Conservation (phyloP, 805 yeast genomes). For the Ogataea chonburiensis region DNA sequence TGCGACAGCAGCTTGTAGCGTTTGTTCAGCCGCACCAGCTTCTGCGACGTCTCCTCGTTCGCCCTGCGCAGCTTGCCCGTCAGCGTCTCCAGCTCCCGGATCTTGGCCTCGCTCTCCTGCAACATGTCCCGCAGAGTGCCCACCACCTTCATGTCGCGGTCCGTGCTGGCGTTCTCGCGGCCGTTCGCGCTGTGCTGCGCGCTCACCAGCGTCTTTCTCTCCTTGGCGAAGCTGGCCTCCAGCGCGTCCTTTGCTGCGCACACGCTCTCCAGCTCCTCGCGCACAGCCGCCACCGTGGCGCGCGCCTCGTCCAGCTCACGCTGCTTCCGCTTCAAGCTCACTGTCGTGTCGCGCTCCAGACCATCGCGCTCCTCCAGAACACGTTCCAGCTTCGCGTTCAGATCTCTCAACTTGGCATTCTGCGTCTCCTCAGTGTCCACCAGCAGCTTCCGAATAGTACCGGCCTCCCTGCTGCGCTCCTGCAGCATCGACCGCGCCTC, state of each 20-base stretch:
- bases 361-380: conserved; percentile 60
- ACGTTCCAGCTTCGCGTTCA: conserved; percentile 49
- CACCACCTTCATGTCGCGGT: conserved; percentile 23
- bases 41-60: conserved; percentile 66
- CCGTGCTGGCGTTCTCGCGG: background rate
- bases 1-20: conserved; percentile 64
- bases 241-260: conserved; percentile 12
- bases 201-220: conserved; percentile 4
- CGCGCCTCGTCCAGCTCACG: conserved; percentile 66
- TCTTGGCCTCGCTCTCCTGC: conserved; percentile 46
- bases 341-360: conserved; percentile 52
- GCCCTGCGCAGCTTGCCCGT: conserved; percentile 54
- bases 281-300: conserved; percentile 41
- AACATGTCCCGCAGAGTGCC: conserved; percentile 54
- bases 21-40: conserved; percentile 66
- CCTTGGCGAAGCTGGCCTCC: conserved; percentile 7
- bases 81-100: conserved; percentile 54
- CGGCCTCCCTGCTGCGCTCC: conserved; percentile 77
- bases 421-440: conserved; percentile 65
- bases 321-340: conserved; percentile 51
- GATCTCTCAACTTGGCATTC: conserved; percentile 50
- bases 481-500: conserved; percentile 72
- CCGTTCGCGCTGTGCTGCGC: conserved; percentile 1
- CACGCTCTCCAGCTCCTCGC: conserved; percentile 19
- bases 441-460: conserved; percentile 66